phyloP scores from a whole-genome alignment of 371 early-diverging fungal species.

The Actinomortierella wolfii region DNA sequence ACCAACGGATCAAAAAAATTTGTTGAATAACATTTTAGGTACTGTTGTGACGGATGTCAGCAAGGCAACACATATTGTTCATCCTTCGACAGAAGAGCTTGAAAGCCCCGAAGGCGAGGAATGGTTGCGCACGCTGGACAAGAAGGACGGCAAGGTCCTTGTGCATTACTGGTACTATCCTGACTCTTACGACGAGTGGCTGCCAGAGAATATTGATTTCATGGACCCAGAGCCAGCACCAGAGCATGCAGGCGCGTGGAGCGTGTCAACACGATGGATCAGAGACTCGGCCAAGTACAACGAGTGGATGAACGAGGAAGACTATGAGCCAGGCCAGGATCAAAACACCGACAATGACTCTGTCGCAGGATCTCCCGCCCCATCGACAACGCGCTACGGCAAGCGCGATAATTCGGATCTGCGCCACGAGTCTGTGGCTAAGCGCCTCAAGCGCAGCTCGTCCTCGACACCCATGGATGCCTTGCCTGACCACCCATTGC shows the following conservation, averaged over 20 bases:
- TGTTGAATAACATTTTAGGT: conserved; percentile 47
- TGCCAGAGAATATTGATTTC: conserved; percentile 65
- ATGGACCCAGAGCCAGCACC: conserved; percentile 73
- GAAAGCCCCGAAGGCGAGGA: conserved; percentile 61
- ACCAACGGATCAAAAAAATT: too few species aligned
- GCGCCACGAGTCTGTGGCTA: conserved; percentile 23
- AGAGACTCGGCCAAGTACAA: conserved; percentile 73
- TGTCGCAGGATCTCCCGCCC: conserved; percentile 6
- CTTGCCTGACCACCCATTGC: conserved; percentile 36
- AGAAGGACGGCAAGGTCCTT: conserved; percentile 64
- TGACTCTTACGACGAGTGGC: conserved; percentile 84
- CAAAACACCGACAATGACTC: conserved; percentile 40
- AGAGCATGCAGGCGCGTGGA: conserved; percentile 70
- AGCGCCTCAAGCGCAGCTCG: conserved; percentile 39
- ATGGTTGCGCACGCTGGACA: conserved; percentile 79
- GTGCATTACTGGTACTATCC: conserved; percentile 88
- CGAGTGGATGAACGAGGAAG: conserved; percentile 84
- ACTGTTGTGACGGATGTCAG: conserved; percentile 45
- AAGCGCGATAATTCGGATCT: conserved; percentile 36
- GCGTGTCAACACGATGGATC: conserved; percentile 74
- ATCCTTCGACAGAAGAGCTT: conserved; percentile 46
- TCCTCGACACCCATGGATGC: conserved; percentile 29
- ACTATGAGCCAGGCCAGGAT: conserved; percentile 61
- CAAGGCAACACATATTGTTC: conserved; percentile 70
- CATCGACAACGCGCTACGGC: conserved; percentile 29